phyloP scores from a whole-genome alignment of 495 filamentous ascomycete genomes.

The Achaetomiella virescens region DNA sequence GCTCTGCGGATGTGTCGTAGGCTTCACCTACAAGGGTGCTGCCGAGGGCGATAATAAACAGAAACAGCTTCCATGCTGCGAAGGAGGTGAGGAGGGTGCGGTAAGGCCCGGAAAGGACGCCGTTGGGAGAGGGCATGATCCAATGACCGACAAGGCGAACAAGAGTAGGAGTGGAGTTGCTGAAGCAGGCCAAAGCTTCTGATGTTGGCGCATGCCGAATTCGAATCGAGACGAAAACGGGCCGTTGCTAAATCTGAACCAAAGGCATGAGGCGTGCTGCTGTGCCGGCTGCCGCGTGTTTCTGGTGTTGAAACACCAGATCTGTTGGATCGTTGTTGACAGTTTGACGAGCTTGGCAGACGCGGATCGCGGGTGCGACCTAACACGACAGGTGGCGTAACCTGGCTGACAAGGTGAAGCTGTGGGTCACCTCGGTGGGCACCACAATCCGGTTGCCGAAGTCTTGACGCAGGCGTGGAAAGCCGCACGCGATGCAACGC shows the following conservation, averaged over 20 bases:
- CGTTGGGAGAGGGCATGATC: not conserved
- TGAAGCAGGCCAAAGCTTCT: no score
- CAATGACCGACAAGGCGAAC: not conserved
- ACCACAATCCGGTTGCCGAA: no score
- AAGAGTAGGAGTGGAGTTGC: not conserved
- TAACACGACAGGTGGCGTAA: no score
- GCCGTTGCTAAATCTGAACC: not conserved
- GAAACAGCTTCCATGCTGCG: constrained; percentile 63
- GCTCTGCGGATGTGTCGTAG: constrained; percentile 82
- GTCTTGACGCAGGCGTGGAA: not conserved
- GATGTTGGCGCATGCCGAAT: not conserved
- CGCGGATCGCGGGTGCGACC: not conserved
- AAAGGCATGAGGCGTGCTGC: not conserved
- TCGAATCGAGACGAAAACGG: not conserved
- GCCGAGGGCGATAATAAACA: constrained; percentile 57
- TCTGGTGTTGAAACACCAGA: not conserved
- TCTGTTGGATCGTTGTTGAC: not conserved
- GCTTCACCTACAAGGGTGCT: constrained; percentile 56
- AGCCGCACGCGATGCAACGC: constrained; percentile 4
- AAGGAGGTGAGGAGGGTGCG: constrained; percentile 37
- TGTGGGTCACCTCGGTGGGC: not conserved
- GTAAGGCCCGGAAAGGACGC: constrained; percentile 17
- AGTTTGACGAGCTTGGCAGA: no score
- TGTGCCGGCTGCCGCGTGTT: not conserved
- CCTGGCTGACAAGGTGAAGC: not conserved